phyloP scores from a whole-genome alignment of 371 early-diverging fungal genomes.

The Smittium mucronatum region DNA sequence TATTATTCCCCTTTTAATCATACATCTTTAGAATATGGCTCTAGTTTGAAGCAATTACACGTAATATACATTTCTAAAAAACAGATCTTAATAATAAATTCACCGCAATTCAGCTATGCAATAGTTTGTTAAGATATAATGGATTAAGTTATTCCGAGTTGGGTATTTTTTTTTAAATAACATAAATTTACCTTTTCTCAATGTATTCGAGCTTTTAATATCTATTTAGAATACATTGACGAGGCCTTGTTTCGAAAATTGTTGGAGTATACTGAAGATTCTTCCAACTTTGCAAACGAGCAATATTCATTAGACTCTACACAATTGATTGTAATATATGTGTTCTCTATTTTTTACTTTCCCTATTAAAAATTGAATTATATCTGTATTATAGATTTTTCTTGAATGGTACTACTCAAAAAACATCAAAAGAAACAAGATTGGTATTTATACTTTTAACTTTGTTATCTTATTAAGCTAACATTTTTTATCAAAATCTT shows the following conservation, averaged over 20 bases:
- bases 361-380: background rate
- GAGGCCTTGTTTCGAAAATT: background rate
- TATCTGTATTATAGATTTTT: background rate
- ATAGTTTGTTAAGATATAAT: background rate
- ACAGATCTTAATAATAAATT: background rate
- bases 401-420: background rate
- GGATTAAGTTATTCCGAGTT: background rate
- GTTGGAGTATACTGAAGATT: background rate
- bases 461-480: no score
- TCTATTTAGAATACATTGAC: background rate
- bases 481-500: background rate
- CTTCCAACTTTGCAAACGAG: conserved; percentile 1
- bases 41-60: no score
- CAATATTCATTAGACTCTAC: background rate
- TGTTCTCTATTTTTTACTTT: background rate
- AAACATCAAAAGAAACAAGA: background rate
- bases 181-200: background rate
- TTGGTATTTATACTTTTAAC: background rate
- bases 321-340: background rate
- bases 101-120: background rate
- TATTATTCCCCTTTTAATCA: no score
- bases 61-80: no score
- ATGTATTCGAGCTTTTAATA: no score
- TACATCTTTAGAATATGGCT: no score
- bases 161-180: background rate